These are phyloP conservation scores for Blastobotrys chiropterorum DNA, from an alignment of 805 yeast species.

Conservation along the genomic window DNA sequence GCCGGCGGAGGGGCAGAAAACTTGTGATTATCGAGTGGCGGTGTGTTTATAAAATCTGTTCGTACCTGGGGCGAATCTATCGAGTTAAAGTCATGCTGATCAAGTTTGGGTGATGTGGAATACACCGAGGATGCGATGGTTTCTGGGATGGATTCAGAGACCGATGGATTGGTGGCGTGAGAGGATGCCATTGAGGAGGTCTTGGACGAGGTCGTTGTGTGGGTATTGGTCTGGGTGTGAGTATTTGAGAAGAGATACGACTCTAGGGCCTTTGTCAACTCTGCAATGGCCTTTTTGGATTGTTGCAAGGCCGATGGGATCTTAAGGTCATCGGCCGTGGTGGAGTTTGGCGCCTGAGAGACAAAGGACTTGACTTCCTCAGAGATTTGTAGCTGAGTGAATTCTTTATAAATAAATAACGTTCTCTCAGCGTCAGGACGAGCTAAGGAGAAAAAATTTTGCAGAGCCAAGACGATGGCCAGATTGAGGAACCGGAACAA, in stretches of 20 bases:
- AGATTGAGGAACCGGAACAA: constrained; percentile 12
- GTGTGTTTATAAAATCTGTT: neutral
- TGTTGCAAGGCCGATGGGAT: constrained; percentile 12
- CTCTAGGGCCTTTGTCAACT: constrained; percentile 15
- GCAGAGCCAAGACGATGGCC: constrained; percentile 11
- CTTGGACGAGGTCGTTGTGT: neutral
- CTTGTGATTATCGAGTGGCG: neutral
- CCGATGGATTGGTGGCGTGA: neutral
- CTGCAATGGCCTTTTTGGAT: constrained; percentile 4
- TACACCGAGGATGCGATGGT: neutral
- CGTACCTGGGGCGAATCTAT: neutral
- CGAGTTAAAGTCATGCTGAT: neutral
- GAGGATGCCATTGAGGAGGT: neutral
- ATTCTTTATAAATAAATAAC: constrained; percentile 17
- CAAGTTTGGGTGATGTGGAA: neutral
- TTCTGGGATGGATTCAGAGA: neutral
- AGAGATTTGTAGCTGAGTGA: constrained; percentile 16
- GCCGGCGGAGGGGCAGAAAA: neutral
- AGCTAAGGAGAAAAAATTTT: constrained; percentile 13
- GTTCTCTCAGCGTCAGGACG: constrained; percentile 18
- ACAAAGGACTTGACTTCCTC: constrained; percentile 13
- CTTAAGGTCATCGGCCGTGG: constrained; percentile 7
- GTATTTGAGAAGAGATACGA: constrained; percentile 10
- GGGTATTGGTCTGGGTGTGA: neutral
- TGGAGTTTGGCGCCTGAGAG: constrained; percentile 11